Base-by-base conservation (phyloP, 1,284 basidiomycete genomes). In the Xerocomus amazonicus region DNA sequence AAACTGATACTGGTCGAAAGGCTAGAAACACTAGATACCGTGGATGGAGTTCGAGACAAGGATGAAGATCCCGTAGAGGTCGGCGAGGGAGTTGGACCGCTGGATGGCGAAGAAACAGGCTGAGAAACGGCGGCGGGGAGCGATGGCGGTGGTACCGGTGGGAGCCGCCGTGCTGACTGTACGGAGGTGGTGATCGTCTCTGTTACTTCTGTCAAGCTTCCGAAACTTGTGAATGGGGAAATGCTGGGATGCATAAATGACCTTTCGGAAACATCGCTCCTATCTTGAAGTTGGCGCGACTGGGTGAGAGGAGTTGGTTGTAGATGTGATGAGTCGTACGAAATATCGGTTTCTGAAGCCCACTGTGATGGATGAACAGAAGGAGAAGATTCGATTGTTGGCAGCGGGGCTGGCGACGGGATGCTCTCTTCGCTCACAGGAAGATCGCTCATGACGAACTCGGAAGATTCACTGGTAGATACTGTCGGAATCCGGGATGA, bases 271-370 rank as follows among this genome's bases (percentile, higher is more conserved):
- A 60, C 67, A 56, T 88, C 86, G 2, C 66, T 70, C 1, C 74
- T 77, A 43, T 87, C 83, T 2, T 74, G 77, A 27, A 85, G 59
- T 1, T 76, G 77, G 19, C 80, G 56, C 0, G 83, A 81, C 43
- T 74, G 73, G 4, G 82, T 66, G 13, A 84, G 83, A 19, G 84
- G 84, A 0, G 85, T 87, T 0, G 86, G 82, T 9, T 71, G 72
- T 19, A 90, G 69, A 14, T 84, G 67, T 0, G 83, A 83, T 0
- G 85, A 86, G 32, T 88, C 85, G 54, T 84, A 90, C 0, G 86
- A 84, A 9, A 71, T 57, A 52, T 87, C 79, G 0, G 80, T 81
- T 56, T 82, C 80, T 3, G 74, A 67, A 9, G 75, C 78, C 83
- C 83, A 86, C 28, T 72, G 57, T 14, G 75, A 76, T 38, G 69